These are phyloP conservation scores for Penicillium daleae DNA, from an alignment of 495 filamentous ascomycete species.

Conservation along the genomic window DNA sequence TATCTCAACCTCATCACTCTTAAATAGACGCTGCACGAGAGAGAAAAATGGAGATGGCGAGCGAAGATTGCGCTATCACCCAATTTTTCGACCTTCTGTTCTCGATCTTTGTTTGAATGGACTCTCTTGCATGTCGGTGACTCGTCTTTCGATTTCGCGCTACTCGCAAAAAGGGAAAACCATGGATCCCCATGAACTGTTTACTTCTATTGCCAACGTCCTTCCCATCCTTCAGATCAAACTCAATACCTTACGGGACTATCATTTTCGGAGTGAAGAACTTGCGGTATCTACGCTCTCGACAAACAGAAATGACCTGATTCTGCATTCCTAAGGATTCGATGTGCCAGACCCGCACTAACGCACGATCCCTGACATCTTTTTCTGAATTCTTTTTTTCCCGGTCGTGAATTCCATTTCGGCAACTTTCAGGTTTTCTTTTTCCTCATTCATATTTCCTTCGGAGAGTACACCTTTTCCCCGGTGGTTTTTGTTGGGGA, in stretches of 20 bases:
- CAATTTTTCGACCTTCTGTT: background rate
- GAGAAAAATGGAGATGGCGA: background rate
- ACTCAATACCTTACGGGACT: background rate
- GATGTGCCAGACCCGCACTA: background rate
- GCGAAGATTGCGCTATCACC: background rate
- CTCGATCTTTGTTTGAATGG: background rate
- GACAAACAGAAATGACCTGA: background rate
- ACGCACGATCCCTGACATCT: background rate
- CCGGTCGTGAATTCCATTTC: background rate
- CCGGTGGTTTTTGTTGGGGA: background rate
- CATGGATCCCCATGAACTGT: background rate
- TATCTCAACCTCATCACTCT: constrained; percentile 88
- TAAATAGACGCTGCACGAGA: constrained; percentile 38
- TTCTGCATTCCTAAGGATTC: background rate
- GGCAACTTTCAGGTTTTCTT: background rate
- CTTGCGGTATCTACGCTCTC: background rate
- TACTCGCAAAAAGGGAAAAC: background rate
- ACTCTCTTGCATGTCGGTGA: background rate
- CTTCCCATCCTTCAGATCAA: background rate
- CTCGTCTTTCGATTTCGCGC: background rate
- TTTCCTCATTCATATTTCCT: background rate
- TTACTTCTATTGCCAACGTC: background rate
- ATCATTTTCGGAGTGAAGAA: background rate
- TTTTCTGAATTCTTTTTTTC: background rate
- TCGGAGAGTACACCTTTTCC: background rate